Conservation (phyloP, 768 basidiomycete species). For the Serpula lacrymans region DNA sequence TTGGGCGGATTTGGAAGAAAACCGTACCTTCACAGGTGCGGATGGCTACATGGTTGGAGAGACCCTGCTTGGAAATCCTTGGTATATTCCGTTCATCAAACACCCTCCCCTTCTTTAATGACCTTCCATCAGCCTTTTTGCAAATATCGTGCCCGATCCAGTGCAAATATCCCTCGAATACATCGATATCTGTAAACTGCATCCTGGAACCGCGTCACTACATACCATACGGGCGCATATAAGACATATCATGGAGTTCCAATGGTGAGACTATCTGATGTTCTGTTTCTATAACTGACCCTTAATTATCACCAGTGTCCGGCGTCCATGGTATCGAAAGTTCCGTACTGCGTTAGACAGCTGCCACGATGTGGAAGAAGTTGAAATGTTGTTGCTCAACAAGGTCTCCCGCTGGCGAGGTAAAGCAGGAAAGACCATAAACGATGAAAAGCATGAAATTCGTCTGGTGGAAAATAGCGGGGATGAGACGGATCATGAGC, state of each 20-base stretch:
- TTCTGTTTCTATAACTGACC: conserved; percentile 11
- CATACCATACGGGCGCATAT: conserved; percentile 59
- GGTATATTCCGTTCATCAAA: conserved; percentile 34
- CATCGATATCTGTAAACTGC: conserved; percentile 52
- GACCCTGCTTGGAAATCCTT: conserved; percentile 70
- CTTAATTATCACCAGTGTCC: conserved; percentile 30
- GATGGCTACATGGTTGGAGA: conserved; percentile 84
- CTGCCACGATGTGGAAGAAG: conserved; percentile 43
- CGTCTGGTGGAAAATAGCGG: too few relatives aligned
- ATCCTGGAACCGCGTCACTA: conserved; percentile 48
- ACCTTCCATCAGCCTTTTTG: conserved; percentile 48
- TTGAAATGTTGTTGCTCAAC: conserved; percentile 40
- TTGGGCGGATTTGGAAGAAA: conserved; percentile 53
- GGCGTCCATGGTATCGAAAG: conserved; percentile 54
- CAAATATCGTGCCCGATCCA: conserved; percentile 53
- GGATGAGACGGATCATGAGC: too few relatives aligned
- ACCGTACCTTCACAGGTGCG: conserved; percentile 54
- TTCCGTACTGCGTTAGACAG: conserved; percentile 45
- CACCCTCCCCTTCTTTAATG: not conserved
- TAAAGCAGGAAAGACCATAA: conserved; percentile 13
- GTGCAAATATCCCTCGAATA: conserved; percentile 69
- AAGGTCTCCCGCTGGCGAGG: conserved; percentile 53
- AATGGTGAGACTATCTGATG: conserved; percentile 45
- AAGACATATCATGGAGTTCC: conserved; percentile 63
- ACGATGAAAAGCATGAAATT: too few relatives aligned